A percentile compares a stretch with the other conserved stretches of the same genome.
These are phyloP conservation scores for Lepidopterella palustris DNA, from an alignment of 495 filamentous ascomycete species.

Conservation along the genomic window DNA sequence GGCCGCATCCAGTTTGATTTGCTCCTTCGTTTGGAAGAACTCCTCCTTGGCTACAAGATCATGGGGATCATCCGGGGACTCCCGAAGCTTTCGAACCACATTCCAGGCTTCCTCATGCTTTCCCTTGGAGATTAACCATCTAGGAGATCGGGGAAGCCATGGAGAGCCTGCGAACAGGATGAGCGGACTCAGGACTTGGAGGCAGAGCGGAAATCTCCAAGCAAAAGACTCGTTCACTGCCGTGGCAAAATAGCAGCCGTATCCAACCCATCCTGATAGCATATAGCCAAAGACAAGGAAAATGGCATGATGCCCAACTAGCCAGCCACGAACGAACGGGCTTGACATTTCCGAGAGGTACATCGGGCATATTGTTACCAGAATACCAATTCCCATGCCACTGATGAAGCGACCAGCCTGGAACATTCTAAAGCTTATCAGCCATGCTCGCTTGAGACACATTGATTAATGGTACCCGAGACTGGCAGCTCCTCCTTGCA, in stretches of 20 bases:
- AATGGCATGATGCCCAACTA: conserved; percentile 6
- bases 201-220: conserved; percentile 4
- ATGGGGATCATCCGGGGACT: not conserved
- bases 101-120: conserved; percentile 1
- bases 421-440: not conserved
- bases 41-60: conserved; percentile 7
- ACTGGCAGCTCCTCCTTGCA: conserved; percentile 3
- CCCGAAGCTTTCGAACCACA: not conserved
- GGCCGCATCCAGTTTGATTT: not conserved
- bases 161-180: conserved; percentile 1
- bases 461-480: not conserved
- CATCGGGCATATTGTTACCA: conserved; percentile 3
- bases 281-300: conserved; percentile 6
- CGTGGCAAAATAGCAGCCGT: conserved; percentile 3
- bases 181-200: not conserved
- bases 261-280: conserved; percentile 2
- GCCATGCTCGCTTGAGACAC: not conserved
- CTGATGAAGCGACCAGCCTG: not conserved
- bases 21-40: conserved; percentile 3
- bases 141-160: conserved; percentile 4
- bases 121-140: conserved; percentile 4
- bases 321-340: conserved; percentile 1
- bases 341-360: conserved; percentile 4
- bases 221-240: not conserved
- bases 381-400: not conserved